These are phyloP conservation scores for Erythrobasidium hasegawianum DNA, from an alignment of 1,284 basidiomycete species.

Conservation along the genomic window DNA sequence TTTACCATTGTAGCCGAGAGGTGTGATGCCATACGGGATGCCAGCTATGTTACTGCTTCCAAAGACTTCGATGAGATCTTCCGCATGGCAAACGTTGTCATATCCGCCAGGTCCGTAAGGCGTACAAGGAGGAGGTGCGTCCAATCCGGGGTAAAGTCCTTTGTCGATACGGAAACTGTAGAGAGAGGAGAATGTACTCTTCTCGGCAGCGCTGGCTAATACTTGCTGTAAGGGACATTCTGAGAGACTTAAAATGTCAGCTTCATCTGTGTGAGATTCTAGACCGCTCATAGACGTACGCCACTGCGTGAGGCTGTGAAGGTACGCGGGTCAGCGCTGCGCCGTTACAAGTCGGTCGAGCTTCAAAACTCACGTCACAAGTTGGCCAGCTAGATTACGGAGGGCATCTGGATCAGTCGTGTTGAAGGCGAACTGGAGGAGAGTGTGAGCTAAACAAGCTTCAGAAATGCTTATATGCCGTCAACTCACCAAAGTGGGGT, in stretches of 20 bases:
- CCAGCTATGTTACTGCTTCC: conserved; percentile 23
- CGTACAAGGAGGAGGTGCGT: conserved; percentile 10
- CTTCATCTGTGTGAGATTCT: not conserved
- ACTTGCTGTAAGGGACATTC: conserved; percentile 36
- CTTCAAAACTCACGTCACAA: conserved; percentile 29
- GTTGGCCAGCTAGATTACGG: not conserved
- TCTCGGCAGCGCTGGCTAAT: conserved; percentile 7
- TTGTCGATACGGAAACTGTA: conserved; percentile 33
- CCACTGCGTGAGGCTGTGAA: conserved; percentile 11
- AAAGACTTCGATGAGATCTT: conserved; percentile 31
- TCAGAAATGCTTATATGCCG: not conserved
- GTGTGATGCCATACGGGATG: conserved; percentile 3
- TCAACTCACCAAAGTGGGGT: conserved; percentile 29
- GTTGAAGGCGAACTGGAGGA: conserved; percentile 31
- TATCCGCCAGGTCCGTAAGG: conserved; percentile 15
- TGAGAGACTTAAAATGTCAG: not conserved
- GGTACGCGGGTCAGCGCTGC: not conserved
- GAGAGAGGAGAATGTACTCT: conserved; percentile 24
- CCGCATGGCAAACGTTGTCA: conserved; percentile 30
- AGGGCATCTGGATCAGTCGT: conserved; percentile 27
- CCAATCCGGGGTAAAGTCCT: not conserved
- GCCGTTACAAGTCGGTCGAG: too few relatives aligned
- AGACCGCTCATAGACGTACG: not conserved
- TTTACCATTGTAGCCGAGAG: not conserved
- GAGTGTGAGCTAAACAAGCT: too few relatives aligned